Base-by-base conservation (phyloP, 176 grass and related monocot species). In the Themeda triandra region DNA sequence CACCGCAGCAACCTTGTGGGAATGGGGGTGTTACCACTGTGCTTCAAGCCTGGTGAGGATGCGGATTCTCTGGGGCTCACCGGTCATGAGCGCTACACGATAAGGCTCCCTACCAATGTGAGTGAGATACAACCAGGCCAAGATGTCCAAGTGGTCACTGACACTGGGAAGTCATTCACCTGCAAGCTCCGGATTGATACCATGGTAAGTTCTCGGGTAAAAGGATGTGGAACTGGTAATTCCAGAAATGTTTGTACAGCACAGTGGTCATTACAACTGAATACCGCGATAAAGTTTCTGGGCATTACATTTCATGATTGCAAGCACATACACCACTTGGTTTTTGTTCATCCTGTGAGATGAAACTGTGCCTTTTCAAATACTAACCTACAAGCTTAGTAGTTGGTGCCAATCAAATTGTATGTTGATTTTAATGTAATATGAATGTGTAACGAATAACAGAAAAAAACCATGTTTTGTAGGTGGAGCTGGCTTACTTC, bases 1-100 rank as follows among this genome's bases (percentile, higher is more conserved):
- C 96, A 98, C 63, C 86, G 96, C 68, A 98, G 96, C 80, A 98
- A 95, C 77, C 87, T 98, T 65, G 96, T 95, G 17, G 96, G 96
- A 14, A 98, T 98, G 96, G 93, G 96, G 54, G 95, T 98, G 8
- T 75, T 98, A 45, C 96, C 96, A 0, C 70, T 98, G 6, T 98
- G 96, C 77, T 98, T 94, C 84, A 98, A 94, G 27, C 35, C 85
- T 42, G 91, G 91, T 4, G 96, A 94, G 51, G 96, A 98, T 67
- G 96, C 93, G 8, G 96, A 98, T 15, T 87, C 96, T 8, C 78
- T 98, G 3, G 93, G 93, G 48, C 90, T 98, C 25, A 95, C 93
- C 14, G 96, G 96, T 37, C 89, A 94, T 32, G 96, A 98, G 81
- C 80, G 86, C 9, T 98, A 84, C 75, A 96, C 81, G 12, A 94